Evolutionary conservation across 2,329 filamentous ascomycete genomes (phyloP), one percentile per base, ranked within the genome.

Genomic region (Penicillium griseofulvum): DNA sequence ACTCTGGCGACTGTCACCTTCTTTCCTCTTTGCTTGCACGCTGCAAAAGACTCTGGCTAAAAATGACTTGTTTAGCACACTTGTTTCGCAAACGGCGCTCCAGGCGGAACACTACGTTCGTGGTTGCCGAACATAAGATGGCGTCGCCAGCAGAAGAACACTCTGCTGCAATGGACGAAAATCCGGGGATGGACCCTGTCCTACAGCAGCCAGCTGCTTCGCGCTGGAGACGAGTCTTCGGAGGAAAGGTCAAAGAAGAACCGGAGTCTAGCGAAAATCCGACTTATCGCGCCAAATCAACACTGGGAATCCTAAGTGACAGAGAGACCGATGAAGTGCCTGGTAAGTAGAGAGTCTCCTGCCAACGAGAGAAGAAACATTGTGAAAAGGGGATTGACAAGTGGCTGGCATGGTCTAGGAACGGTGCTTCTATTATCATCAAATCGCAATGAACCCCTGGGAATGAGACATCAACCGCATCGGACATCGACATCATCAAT

Each of bases 261-360:
- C 10, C 52, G 4, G 52, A 57, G 11, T 42, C 48, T 10, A 55
- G 56, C 9, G 63, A 66, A 38, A 41, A 64, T 8, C 53, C 50
- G 14, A 63, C 53, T 22, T 72, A 73, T 57, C 69, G 72, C 31
- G 49, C 70, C 28, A 83, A 75, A 67, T 83, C 82, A 75, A 84
- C 78, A 16, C 68, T 96, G 76, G 91, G 92, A n/a, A 89, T 97
- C 26, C 73, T 96, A 60, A 92, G 91, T 67, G 90, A 94, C 65
- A 83, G 78, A 45, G 73, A 87, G 54, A 96, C 91, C 0, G 88
- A 94, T 59, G 89, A 96, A 74, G 91, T 96, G 12, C 92, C 92
- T 62, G 90, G 90, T 91, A 76, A 60, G 82, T 59, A 11, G 36
- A 22, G 34, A 36, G 3, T 6, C 2, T 9, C n/a, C 14, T 7